Conservation (phyloP, 306 rosid species). For the Astragalus glycyphyllos region DNA sequence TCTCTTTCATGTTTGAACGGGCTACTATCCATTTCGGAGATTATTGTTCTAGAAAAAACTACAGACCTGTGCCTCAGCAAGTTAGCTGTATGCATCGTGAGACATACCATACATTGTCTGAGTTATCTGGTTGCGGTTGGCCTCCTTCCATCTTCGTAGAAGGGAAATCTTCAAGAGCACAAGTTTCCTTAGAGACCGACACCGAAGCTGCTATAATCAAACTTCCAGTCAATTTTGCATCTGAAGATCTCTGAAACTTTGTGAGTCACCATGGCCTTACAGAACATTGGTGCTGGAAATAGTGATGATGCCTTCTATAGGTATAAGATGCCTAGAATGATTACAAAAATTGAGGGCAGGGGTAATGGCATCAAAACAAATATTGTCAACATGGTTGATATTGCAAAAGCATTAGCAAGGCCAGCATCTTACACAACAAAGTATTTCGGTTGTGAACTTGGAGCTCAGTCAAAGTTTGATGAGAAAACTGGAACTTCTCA, state of each 20-base stretch:
- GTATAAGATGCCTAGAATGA: conserved; percentile 78
- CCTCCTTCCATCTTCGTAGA: conserved; percentile 40
- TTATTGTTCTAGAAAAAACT: conserved; percentile 61
- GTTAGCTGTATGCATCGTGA: conserved; percentile 65
- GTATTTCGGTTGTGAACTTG: conserved; percentile 74
- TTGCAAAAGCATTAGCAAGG: conserved; percentile 74
- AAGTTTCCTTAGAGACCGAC: conserved; percentile 5
- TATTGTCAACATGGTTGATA: conserved; percentile 73
- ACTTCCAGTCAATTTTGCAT: conserved; percentile 26
- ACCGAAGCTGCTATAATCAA: conserved; percentile 15
- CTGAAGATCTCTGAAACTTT: conserved; percentile 31
- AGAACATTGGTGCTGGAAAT: conserved; percentile 72
- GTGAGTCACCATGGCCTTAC: conserved; percentile 63
- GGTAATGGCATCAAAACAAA: conserved; percentile 80
- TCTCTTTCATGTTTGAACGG: conserved; percentile 74
- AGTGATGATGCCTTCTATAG: conserved; percentile 79
- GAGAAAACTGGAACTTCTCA: conserved; percentile 72
- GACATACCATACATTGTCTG: conserved; percentile 51
- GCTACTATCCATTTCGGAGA: conserved; percentile 63
- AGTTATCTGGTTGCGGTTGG: conserved; percentile 49
- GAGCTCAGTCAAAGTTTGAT: conserved; percentile 72
- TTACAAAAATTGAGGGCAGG: conserved; percentile 76
- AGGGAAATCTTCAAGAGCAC: conserved; percentile 43
- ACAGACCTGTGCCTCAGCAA: conserved; percentile 45
- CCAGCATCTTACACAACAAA: conserved; percentile 72